Percentiles rank a stretch among this genome's conserved stretches.
These are phyloP conservation scores for Aspergillus novoparasiticus DNA, from an alignment of 2,329 filamentous ascomycete species.

Conservation along the genomic window DNA sequence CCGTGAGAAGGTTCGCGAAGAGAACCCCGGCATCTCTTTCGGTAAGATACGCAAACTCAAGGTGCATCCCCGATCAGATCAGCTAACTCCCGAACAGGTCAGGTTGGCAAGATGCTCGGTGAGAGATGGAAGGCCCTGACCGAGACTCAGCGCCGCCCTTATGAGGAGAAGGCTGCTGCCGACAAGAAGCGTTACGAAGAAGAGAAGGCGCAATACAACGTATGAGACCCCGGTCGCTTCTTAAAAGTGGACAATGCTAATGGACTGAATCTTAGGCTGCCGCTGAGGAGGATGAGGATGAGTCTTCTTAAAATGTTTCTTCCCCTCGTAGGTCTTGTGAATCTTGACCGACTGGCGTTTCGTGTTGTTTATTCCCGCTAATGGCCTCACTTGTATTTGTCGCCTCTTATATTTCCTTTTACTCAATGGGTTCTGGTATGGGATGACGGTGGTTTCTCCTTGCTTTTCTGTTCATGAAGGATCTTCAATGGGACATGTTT, in stretches of 20 bases:
- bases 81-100: slow-evolving; percentile 57
- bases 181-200: slow-evolving; percentile 99
- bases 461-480: slow-evolving; percentile 34
- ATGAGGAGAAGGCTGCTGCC: slow-evolving; percentile 92
- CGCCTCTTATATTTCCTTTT: slow-evolving; percentile 32
- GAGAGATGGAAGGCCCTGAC: slow-evolving; percentile 97
- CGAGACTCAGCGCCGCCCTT: slow-evolving; percentile 89
- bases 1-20: slow-evolving; percentile 95
- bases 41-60: slow-evolving; percentile 57
- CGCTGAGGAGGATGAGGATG: slow-evolving; percentile 58
- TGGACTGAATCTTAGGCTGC: slow-evolving; percentile 49
- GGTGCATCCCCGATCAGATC: neutral
- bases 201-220: slow-evolving; percentile 92
- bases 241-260: slow-evolving; percentile 7
- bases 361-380: slow-evolving; percentile 36
- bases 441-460: slow-evolving; percentile 36
- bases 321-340: slow-evolving; percentile 24
- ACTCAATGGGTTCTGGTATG: slow-evolving; percentile 36
- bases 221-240: slow-evolving; percentile 51
- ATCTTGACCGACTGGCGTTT: slow-evolving; percentile 38
- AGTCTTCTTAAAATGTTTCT: slow-evolving; percentile 37
- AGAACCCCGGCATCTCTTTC: slow-evolving; percentile 97
- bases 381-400: slow-evolving; percentile 34
- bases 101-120: slow-evolving; percentile 97
- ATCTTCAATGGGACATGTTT: slow-evolving; percentile 34